Conservation (phyloP, 495 filamentous ascomycete genomes). For the Friedmanniomyces simplex region DNA sequence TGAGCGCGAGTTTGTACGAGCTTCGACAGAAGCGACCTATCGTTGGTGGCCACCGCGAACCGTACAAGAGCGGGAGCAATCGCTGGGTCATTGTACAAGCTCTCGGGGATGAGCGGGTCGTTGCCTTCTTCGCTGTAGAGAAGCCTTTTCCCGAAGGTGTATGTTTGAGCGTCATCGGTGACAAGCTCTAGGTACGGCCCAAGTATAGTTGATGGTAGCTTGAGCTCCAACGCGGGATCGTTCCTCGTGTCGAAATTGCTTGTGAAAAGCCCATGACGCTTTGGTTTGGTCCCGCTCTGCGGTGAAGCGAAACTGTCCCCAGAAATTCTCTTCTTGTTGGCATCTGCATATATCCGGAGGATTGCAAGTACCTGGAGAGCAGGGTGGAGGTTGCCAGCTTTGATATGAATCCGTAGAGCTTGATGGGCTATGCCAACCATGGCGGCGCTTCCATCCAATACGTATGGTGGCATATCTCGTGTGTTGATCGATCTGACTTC, state of each 20-base stretch:
- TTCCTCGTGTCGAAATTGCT: slow-evolving; percentile 15
- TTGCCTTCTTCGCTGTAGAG: slow-evolving; percentile 46
- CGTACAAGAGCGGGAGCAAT: slow-evolving; percentile 48
- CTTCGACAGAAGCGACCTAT: slow-evolving; percentile 37
- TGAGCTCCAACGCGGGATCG: slow-evolving; percentile 31
- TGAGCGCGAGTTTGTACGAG: slow-evolving; percentile 20
- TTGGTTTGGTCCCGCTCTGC: not conserved
- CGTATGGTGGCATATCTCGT: slow-evolving; percentile 21
- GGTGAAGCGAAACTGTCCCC: slow-evolving; percentile 21
- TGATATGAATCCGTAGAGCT: slow-evolving; percentile 21
- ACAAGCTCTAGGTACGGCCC: slow-evolving; percentile 44
- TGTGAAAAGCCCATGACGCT: slow-evolving; percentile 10
- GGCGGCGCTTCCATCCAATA: slow-evolving; percentile 29
- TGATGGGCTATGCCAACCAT: slow-evolving; percentile 28
- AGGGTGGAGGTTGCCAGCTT: slow-evolving; percentile 21
- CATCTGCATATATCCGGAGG: slow-evolving; percentile 28
- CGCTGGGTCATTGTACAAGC: slow-evolving; percentile 38
- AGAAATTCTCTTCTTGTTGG: slow-evolving; percentile 27
- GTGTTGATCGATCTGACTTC: slow-evolving; percentile 22
- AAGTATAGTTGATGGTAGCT: slow-evolving; percentile 40
- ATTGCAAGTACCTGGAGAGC: slow-evolving; percentile 22
- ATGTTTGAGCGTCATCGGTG: slow-evolving; percentile 37
- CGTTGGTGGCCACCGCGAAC: slow-evolving; percentile 44
- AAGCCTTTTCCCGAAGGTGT: slow-evolving; percentile 45
- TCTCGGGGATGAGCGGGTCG: slow-evolving; percentile 42